Base-by-base conservation (phyloP, 306 rosid genomes). In the Luffa acutangula region DNA sequence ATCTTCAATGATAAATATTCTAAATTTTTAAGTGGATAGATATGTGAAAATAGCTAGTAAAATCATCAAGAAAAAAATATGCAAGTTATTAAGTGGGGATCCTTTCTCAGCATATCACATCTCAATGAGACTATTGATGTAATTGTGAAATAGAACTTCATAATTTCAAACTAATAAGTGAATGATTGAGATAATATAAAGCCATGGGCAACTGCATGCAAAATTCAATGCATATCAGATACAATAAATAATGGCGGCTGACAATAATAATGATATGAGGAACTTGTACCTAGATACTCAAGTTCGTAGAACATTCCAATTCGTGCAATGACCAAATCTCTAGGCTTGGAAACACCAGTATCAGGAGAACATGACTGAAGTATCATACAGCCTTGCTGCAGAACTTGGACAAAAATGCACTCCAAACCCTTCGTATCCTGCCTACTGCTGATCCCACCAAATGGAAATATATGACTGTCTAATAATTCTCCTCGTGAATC, bases 371-470 rank as follows among this genome's bases (percentile, higher is more conserved):
- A 92, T 66, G 92, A 88, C 86, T 95, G 98, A 79, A 95, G 97
- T 80, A 95, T 91, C 80, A 85, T 90, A 85, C 97, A 95, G 79
- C 98, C 97, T 90, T 91, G 98, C 88, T 95, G 98, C 83, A 95
- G 91, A 84, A 95, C 92, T 88, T 95, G 98, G 64, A 88, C 90
- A 86, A 95, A 95, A 74, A 95, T 92, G 85, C 98, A 92, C 77
- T 95, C 97, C 77, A 95, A 89, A 52, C 97, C 98, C 89, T 95
- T 95, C 10, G 98, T 95, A 85, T 95, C 98, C 88, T 95, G 98
- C 87, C 98, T 92, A 80, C 98, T 90, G 89, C 98, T 95, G 62
- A 95, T 95, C 85, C 98, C 98, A 83, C 97, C 98, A 77, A 95
- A 95, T 49, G 98, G 98, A 84, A 92, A 95, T 81, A 91, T 89